These are phyloP conservation scores for Pichia sp. DNA, from an alignment of 1,139 yeast genomes.

Conservation along the genomic window DNA sequence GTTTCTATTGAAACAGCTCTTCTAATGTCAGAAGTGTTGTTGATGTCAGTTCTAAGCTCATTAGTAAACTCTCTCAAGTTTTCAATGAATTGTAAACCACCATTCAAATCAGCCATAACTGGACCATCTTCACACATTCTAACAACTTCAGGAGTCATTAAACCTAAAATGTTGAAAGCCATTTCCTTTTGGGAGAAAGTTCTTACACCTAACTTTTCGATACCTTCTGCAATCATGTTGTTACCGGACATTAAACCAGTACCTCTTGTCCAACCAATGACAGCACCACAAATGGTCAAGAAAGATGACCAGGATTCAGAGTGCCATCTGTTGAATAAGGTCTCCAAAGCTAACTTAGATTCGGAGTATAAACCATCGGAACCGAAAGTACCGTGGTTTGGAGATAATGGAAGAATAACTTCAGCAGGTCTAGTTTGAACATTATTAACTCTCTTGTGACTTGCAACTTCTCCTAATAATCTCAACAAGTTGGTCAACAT, in stretches of 20 bases:
- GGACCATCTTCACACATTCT: slow-evolving; percentile 90
- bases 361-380: slow-evolving; percentile 97
- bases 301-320: slow-evolving; percentile 95
- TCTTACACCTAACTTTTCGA: slow-evolving; percentile 92
- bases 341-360: slow-evolving; percentile 91
- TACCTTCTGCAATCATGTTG: slow-evolving; percentile 96
- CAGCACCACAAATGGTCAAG: slow-evolving; percentile 95
- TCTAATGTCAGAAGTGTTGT: slow-evolving; percentile 86
- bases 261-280: slow-evolving; percentile 99
- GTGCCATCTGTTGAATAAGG: slow-evolving; percentile 97
- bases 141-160: slow-evolving; percentile 81
- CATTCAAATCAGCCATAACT: slow-evolving; percentile 95
- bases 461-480: slow-evolving; percentile 84
- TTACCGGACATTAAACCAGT: slow-evolving; percentile 97
- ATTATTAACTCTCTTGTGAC: slow-evolving; percentile 66
- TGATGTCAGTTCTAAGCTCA: slow-evolving; percentile 73
- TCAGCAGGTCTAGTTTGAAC: slow-evolving; percentile 98
- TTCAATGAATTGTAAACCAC: slow-evolving; percentile 93
- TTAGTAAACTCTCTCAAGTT: slow-evolving; percentile 87
- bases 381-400: slow-evolving; percentile 98
- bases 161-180: slow-evolving; percentile 97
- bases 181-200: slow-evolving; percentile 97
- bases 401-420: slow-evolving; percentile 92
- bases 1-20: slow-evolving; percentile 94
- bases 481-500: slow-evolving; percentile 95